phyloP scores from a whole-genome alignment of 1,139 yeast genomes.

The Nakaseomyces bracarensis region DNA sequence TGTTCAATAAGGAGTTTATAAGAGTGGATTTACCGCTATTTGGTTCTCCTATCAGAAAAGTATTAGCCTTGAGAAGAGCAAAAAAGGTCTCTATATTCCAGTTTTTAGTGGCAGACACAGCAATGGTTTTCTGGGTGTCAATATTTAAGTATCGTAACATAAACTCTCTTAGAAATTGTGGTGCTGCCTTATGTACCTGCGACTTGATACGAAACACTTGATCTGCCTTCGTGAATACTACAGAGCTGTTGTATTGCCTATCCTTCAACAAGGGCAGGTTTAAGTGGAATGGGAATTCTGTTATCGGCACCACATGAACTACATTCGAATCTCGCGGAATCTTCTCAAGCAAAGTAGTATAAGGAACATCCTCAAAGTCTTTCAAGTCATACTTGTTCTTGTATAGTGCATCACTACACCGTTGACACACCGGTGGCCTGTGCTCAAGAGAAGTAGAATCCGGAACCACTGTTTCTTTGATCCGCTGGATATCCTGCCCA shows the following conservation, averaged over 20 bases:
- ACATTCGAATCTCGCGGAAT: slow-evolving; percentile 46
- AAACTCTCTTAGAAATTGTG: slow-evolving; percentile 20
- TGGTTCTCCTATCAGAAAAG: slow-evolving; percentile 62
- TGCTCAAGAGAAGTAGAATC: slow-evolving; percentile 11
- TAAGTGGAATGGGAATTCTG: slow-evolving; percentile 62
- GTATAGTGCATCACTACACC: slow-evolving; percentile 49
- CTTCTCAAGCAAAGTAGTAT: slow-evolving; percentile 34
- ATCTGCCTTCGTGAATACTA: slow-evolving; percentile 27
- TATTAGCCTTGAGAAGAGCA: slow-evolving; percentile 34
- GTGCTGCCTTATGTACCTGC: slow-evolving; percentile 17
- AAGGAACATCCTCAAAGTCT: slow-evolving; percentile 36
- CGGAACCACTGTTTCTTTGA: slow-evolving; percentile 16
- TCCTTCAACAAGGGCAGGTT: slow-evolving; percentile 34
- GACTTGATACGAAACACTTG: slow-evolving; percentile 19
- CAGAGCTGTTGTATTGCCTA: slow-evolving; percentile 12
- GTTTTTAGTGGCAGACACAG: slow-evolving; percentile 42
- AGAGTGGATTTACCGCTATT: slow-evolving; percentile 73
- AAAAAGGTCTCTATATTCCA: slow-evolving; percentile 44
- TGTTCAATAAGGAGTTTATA: slow-evolving; percentile 40
- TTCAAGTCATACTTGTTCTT: slow-evolving; percentile 35
- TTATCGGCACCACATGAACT: slow-evolving; percentile 53
- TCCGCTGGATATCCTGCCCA: slow-evolving; percentile 25
- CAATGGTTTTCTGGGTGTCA: slow-evolving; percentile 40
- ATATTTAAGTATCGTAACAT: slow-evolving; percentile 35
- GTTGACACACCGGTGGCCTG: slow-evolving; percentile 36